Evolutionary conservation across 495 filamentous ascomycete genomes (phyloP).

Genomic region (Poronia punctata): DNA sequence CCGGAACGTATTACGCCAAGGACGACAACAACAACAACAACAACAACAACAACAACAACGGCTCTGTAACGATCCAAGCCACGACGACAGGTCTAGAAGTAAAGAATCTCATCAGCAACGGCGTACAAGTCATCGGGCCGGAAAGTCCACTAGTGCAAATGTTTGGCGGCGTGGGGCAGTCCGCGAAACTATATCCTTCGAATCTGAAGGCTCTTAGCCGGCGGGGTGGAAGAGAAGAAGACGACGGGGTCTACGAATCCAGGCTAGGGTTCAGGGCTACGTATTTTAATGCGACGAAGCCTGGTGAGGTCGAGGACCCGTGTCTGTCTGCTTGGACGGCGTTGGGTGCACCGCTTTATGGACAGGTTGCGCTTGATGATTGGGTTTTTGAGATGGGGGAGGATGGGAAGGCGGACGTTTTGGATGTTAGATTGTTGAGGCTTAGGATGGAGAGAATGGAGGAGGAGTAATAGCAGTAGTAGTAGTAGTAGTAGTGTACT

Average conservation of each 20-base stretch:
- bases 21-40: no score
- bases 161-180: background rate
- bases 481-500: no score
- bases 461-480: no score
- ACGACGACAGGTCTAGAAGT: background rate
- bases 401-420: slow-evolving; percentile 18
- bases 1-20: slow-evolving; percentile 31
- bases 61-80: slow-evolving; percentile 30
- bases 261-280: slow-evolving; percentile 5
- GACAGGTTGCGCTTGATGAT: slow-evolving; percentile 32
- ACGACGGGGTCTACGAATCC: slow-evolving; percentile 8
- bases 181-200: slow-evolving; percentile 2
- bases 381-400: slow-evolving; percentile 33
- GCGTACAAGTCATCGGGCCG: slow-evolving; percentile 3
- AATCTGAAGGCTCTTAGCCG: background rate
- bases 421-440: slow-evolving; percentile 25
- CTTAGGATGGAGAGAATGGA: slow-evolving; percentile 1
- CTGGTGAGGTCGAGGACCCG: slow-evolving; percentile 10
- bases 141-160: background rate
- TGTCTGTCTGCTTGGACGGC: slow-evolving; percentile 17
- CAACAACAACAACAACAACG: no score
- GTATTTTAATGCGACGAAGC: slow-evolving; percentile 1
- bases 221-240: background rate
- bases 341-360: slow-evolving; percentile 28
- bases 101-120: background rate